A percentile compares a stretch with the other conserved stretches of the same genome.
These are phyloP conservation scores for Nakazawaea populi DNA, from an alignment of 805 yeast genomes.

Conservation along the genomic window DNA sequence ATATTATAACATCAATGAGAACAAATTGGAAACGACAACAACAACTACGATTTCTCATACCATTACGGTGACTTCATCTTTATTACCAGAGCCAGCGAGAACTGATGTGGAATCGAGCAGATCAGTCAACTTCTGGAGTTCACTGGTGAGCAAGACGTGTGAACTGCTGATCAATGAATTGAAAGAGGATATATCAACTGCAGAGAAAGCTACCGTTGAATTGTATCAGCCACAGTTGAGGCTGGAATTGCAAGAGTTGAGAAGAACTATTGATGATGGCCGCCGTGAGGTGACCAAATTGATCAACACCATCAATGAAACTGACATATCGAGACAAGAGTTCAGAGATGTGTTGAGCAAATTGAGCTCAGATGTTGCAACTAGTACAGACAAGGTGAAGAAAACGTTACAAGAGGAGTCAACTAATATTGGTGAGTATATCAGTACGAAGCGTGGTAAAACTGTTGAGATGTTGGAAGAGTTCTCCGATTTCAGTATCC, in stretches of 20 bases:
- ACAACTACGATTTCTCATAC: not conserved
- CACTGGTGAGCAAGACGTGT: slow-evolving; percentile 8
- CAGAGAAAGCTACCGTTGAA: slow-evolving; percentile 22
- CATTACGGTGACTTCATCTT: not conserved
- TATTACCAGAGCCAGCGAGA: slow-evolving; percentile 2
- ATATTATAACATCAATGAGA: not conserved
- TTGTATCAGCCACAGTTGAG: slow-evolving; percentile 25
- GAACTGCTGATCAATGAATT: slow-evolving; percentile 29
- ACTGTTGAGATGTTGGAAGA: slow-evolving; percentile 67
- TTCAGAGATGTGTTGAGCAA: slow-evolving; percentile 36
- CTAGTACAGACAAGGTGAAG: slow-evolving; percentile 26
- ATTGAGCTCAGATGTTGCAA: slow-evolving; percentile 23
- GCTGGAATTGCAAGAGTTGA: slow-evolving; percentile 27
- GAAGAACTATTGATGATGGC: slow-evolving; percentile 20
- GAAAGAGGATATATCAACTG: slow-evolving; percentile 25
- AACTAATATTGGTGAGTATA: slow-evolving; percentile 25
- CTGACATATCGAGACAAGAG: slow-evolving; percentile 39
- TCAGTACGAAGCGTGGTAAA: slow-evolving; percentile 27
- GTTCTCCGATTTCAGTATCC: slow-evolving; percentile 62
- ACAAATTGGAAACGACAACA: not conserved
- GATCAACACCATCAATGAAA: slow-evolving; percentile 20
- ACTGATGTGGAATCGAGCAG: slow-evolving; percentile 6
- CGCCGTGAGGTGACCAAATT: slow-evolving; percentile 21
- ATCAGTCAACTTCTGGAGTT: slow-evolving; percentile 7
- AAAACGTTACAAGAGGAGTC: slow-evolving; percentile 23